These are phyloP conservation scores for Leishmania lainsoni DNA, from an alignment of 208 protist genomes.

Conservation along the genomic window DNA sequence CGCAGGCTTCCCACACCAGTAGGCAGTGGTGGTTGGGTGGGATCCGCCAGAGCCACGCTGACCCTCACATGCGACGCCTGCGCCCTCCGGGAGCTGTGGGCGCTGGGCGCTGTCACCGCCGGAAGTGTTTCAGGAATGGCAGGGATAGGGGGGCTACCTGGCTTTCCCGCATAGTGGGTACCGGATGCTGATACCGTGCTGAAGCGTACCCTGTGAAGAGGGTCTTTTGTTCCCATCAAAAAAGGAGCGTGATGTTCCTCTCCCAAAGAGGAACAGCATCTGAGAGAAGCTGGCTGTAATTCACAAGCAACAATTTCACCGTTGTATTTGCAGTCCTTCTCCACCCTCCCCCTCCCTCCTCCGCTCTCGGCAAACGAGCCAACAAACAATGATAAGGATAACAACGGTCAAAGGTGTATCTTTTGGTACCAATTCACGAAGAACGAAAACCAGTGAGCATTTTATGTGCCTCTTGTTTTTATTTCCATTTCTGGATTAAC, in stretches of 20 bases:
- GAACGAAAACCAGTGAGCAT: background rate
- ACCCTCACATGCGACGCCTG: background rate
- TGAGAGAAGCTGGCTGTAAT: background rate
- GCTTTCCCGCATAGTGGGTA: background rate
- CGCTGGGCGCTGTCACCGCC: background rate
- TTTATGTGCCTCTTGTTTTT: constrained; percentile 1
- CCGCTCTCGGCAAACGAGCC: background rate
- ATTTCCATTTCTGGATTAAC: background rate
- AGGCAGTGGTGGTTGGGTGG: background rate
- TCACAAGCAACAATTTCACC: background rate
- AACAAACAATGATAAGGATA: background rate
- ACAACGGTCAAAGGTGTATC: background rate
- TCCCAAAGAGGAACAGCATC: background rate
- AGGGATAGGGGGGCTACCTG: background rate
- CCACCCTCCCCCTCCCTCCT: background rate
- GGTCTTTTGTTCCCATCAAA: background rate
- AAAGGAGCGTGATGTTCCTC: background rate
- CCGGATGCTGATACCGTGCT: background rate
- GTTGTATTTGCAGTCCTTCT: background rate
- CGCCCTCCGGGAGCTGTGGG: background rate
- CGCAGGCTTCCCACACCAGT: background rate
- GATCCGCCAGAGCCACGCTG: background rate
- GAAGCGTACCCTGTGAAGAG: background rate
- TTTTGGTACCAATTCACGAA: background rate
- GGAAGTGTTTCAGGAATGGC: background rate